These are phyloP conservation scores for Bipolaris zeicola DNA, from an alignment of 2,329 filamentous ascomycete species.

Conservation along the genomic window DNA sequence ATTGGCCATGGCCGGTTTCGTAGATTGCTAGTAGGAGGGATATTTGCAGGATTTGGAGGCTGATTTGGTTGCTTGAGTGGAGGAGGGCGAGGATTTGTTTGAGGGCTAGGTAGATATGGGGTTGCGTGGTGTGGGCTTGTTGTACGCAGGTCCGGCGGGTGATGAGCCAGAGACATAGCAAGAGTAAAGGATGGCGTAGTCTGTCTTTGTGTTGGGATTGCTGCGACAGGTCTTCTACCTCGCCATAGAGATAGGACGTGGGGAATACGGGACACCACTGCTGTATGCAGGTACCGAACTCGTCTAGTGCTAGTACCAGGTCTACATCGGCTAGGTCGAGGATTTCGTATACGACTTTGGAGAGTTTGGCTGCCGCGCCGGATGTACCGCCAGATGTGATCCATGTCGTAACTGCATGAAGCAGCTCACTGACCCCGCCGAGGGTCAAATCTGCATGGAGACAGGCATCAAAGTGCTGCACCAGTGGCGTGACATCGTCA, in stretches of 20 bases:
- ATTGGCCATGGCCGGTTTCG: conserved; percentile 18
- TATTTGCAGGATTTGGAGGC: conserved; percentile 9
- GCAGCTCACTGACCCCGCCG: conserved; percentile 10
- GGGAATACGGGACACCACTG: conserved; percentile 24
- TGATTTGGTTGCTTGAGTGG: neutral
- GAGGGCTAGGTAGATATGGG: conserved; percentile 14
- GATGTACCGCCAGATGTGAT: conserved; percentile 3
- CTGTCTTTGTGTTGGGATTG: conserved; percentile 1
- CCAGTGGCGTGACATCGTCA: conserved; percentile 4
- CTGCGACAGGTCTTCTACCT: conserved; percentile 3
- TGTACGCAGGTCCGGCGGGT: conserved; percentile 9
- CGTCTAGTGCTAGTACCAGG: conserved; percentile 4
- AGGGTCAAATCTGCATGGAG: neutral
- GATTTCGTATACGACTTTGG: conserved; percentile 5
- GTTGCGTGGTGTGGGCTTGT: neutral
- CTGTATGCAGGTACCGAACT: conserved; percentile 21
- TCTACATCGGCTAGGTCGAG: conserved; percentile 8
- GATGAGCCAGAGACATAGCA: conserved; percentile 15
- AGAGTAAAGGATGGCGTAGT: conserved; percentile 5
- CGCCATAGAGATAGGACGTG: conserved; percentile 11
- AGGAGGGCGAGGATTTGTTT: conserved; percentile 14
- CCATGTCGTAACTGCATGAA: conserved; percentile 7
- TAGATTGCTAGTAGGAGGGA: conserved; percentile 17
- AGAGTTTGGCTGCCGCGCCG: conserved; percentile 1
- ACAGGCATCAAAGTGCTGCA: conserved; percentile 14